phyloP scores from a whole-genome alignment of 78 protist species.

The Cavenderia fasciculata region DNA sequence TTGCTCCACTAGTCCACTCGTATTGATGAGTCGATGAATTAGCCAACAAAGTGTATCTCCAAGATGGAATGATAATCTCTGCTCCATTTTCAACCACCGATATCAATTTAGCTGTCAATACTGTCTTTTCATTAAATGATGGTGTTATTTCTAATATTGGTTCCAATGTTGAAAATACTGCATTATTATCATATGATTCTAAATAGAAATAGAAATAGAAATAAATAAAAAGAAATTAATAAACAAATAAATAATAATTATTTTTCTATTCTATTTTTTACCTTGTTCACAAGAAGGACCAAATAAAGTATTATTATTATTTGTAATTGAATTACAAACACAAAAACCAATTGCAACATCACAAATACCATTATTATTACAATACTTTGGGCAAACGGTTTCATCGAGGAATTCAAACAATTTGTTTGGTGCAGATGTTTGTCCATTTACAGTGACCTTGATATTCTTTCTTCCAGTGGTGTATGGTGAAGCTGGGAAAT shows the following conservation, averaged over 20 bases:
- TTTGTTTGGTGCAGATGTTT: background rate
- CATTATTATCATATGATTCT: too few species aligned
- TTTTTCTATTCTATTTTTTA: too few species aligned
- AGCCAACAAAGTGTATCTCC: background rate
- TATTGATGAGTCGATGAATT: background rate
- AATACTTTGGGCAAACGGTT: constrained; percentile 10
- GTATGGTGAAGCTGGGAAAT: background rate
- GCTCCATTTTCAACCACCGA: constrained; percentile 9
- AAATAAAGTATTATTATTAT: too few species aligned
- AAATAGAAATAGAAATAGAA: too few species aligned
- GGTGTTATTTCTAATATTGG: too few species aligned
- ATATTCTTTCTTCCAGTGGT: background rate
- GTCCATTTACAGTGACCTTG: constrained; percentile 3
- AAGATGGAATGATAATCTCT: constrained; percentile 17
- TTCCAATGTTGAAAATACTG: too few species aligned
- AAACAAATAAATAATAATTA: too few species aligned
- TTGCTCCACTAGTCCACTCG: background rate
- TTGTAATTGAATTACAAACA: background rate
- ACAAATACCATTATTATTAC: background rate
- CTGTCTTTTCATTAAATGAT: too few species aligned
- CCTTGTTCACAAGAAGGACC: constrained; percentile 33
- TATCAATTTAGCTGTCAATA: too few species aligned
- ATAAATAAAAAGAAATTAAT: too few species aligned
- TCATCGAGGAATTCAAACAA: constrained; percentile 10
- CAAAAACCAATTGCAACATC: constrained; percentile 29